A percentile compares a stretch with the other conserved stretches of the same genome.
phyloP scores from a whole-genome alignment of 2,329 filamentous ascomycete genomes.

The Pestalotiopsis sp. region DNA sequence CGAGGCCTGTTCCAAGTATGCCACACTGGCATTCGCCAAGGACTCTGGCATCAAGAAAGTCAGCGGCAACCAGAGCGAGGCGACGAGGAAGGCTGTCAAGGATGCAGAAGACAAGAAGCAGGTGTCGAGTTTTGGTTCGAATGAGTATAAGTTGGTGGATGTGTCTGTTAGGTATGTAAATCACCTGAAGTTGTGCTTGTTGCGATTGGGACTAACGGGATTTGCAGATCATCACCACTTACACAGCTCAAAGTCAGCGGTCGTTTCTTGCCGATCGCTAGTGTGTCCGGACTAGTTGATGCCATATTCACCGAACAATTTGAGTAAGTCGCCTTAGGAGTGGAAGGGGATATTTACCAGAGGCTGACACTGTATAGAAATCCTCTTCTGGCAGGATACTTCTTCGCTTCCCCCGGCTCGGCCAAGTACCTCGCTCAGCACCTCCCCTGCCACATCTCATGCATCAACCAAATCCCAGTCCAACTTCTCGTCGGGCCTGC shows the following conservation, averaged over 20 bases:
- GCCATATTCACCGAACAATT: slow-evolving; percentile 28
- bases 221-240: slow-evolving; percentile 23
- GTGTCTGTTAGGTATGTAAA: slow-evolving; percentile 27
- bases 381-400: slow-evolving; percentile 49
- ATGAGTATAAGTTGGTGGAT: slow-evolving; percentile 28
- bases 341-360: accelerated
- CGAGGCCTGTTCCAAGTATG: slow-evolving; percentile 46
- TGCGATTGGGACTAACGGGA: background rate
- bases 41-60: slow-evolving; percentile 18
- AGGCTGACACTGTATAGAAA: slow-evolving; percentile 13
- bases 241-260: slow-evolving; percentile 28
- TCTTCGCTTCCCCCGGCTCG: slow-evolving; percentile 51
- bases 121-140: slow-evolving; percentile 26
- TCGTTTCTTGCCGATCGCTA: slow-evolving; percentile 28
- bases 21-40: slow-evolving; percentile 27
- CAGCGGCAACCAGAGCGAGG: slow-evolving; percentile 22
- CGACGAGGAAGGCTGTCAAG: slow-evolving; percentile 22
- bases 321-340: slow-evolving; percentile 19
- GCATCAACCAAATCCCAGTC: slow-evolving; percentile 60
- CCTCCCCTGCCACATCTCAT: slow-evolving; percentile 50
- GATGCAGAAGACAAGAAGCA: slow-evolving; percentile 29
- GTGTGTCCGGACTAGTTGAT: slow-evolving; percentile 30
- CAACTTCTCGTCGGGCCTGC: slow-evolving; percentile 51
- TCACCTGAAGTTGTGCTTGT: background rate
- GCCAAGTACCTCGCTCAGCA: slow-evolving; percentile 65